Base-by-base conservation (phyloP, 805 yeast genomes). In the Cyberlindnera saturnus region DNA sequence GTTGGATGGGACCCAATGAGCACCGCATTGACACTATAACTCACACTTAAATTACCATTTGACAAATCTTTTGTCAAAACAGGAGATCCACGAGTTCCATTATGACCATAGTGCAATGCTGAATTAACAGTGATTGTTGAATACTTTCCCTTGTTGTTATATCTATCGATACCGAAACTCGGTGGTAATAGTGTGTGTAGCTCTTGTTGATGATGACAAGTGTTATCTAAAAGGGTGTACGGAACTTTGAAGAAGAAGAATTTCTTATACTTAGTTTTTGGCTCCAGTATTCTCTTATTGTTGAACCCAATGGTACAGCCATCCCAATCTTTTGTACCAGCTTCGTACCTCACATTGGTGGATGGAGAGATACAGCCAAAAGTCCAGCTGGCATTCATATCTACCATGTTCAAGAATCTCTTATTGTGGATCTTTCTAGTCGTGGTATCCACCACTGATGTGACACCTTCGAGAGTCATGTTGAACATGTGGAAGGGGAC, bases 401-500 rank as follows among this genome's bases (percentile, higher is more conserved):
- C 85, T 39, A 77, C 74, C 82, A 77, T 79, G 49, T 77, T 71
- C 39, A 79, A 54, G 47, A 79, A 74, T 49, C 76, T 71, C 49
- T 78, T 76, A 20, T 56, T 49, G 3, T 66, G 61, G 37, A 68
- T 59, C 42, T 62, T 66, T 35, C 66, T 67, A 29, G 51, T 46
- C 4, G 51, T 43, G 14, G 48, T 44, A 45, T 69, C 67, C 20
- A 65, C 49, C 3, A 66, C 50, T 2, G 67, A 57, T 2, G 58
- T 56, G 15, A 55, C 47, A 4, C 77, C 78, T 57, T 75, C 77
- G 35, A 74, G 53, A 5, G 77, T 69, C 3, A 73, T 77, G 40
- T 51, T 76, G 54, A 82, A 75, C 79, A 78, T 77, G 50, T 81
- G 83, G 54, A 81, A 83, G 2, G 74, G 73, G 17, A 82, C 60